phyloP scores from a whole-genome alignment of 2,329 filamentous ascomycete genomes.

The Sordariomycetes sp. region DNA sequence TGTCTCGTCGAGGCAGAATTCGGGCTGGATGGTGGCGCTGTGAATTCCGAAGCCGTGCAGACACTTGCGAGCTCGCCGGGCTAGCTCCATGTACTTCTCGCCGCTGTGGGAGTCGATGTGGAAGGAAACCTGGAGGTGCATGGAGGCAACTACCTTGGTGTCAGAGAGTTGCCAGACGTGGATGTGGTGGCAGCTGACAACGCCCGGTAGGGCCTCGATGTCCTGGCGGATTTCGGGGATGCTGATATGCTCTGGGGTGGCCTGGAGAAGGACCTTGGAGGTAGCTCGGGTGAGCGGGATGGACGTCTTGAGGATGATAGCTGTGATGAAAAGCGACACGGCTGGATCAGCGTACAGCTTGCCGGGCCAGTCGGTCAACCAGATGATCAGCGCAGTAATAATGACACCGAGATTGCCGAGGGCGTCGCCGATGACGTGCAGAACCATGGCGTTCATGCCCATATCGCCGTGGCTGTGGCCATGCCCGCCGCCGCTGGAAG shows the following conservation, averaged over 20 bases:
- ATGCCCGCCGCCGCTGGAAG: constrained; percentile 50
- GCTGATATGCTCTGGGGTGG: constrained; percentile 80
- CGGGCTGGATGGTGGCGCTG: constrained; percentile 93
- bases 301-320: constrained; percentile 65
- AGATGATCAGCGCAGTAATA: constrained; percentile 76
- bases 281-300: constrained; percentile 73
- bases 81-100: constrained; percentile 82
- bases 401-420: constrained; percentile 85
- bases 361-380: constrained; percentile 75
- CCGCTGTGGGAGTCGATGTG: constrained; percentile 75
- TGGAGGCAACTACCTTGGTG: constrained; percentile 83
- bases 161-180: constrained; percentile 98
- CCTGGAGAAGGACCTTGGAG: constrained; percentile 84
- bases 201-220: constrained; percentile 74
- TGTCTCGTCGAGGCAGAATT: constrained; percentile 56
- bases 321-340: constrained; percentile 88
- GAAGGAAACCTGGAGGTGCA: constrained; percentile 89
- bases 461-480: constrained; percentile 79
- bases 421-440: constrained; percentile 73
- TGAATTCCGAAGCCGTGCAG: constrained; percentile 95
- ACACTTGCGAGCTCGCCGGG: constrained; percentile 73
- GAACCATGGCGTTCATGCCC: constrained; percentile 84
- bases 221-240: constrained; percentile 89
- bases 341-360: constrained; percentile 83
- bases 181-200: constrained; percentile 87